Evolutionary conservation across 2,329 filamentous ascomycete species (phyloP).

Genomic region (Talaromyces piceae): DNA sequence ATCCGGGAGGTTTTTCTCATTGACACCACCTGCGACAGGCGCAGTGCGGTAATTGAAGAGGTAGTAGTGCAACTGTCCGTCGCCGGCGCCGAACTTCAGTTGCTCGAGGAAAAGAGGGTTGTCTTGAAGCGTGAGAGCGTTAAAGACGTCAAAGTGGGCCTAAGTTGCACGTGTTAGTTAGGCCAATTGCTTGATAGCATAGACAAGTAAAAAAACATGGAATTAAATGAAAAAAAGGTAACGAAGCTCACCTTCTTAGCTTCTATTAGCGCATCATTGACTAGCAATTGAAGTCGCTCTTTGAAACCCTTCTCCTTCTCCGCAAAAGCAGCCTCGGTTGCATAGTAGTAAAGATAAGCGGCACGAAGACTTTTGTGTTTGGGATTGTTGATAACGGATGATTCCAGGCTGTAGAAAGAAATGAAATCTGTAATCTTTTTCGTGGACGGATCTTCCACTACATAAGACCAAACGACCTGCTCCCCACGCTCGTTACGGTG

Average conservation of each 20-base stretch:
- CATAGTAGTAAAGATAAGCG: constrained; percentile 97
- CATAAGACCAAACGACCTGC: constrained; percentile 88
- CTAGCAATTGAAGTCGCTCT: constrained; percentile 68
- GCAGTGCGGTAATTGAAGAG: constrained; percentile 93
- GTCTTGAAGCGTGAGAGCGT: constrained; percentile 86
- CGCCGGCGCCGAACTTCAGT: constrained; percentile 89
- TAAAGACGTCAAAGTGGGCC: constrained; percentile 89
- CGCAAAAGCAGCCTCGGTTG: constrained; percentile 66
- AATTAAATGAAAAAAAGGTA: too few relatives aligned
- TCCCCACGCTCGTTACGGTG: constrained; percentile 61
- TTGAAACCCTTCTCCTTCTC: constrained; percentile 55
- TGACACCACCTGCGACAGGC: constrained; percentile 76
- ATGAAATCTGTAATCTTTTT: constrained; percentile 92
- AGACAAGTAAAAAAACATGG: background rate
- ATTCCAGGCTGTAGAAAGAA: constrained; percentile 93
- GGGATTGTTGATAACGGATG: constrained; percentile 75
- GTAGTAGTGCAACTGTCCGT: constrained; percentile 94
- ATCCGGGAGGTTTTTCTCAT: constrained; percentile 70
- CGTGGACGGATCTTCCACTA: constrained; percentile 66
- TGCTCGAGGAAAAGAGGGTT: constrained; percentile 89
- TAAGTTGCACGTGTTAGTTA: constrained; percentile 19
- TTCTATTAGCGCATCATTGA: constrained; percentile 78
- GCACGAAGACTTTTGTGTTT: constrained; percentile 76
- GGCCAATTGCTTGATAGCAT: background rate
- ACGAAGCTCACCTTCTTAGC: constrained; percentile 70